Base-by-base conservation (phyloP, 179 eudicot genomes). In the Dionaea muscipula region DNA sequence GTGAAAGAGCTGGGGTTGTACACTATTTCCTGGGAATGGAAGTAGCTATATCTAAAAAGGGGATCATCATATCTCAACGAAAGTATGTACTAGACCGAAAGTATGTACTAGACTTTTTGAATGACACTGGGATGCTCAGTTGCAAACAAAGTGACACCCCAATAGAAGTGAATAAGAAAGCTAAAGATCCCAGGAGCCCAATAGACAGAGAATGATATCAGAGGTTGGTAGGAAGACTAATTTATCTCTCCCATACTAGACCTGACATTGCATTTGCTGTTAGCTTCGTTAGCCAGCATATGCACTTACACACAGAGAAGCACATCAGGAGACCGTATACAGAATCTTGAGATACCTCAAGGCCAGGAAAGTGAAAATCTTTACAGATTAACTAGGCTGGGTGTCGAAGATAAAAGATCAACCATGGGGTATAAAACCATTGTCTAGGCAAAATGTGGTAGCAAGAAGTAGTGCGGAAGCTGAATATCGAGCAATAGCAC, bases 371-470 rank as follows among this genome's bases (percentile, higher is more conserved):
- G 8, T 47, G 18, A 25, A 47, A 24, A 25, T 6, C 27, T 57
- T 25, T 18, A 15, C 51, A 27, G 61, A 57, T 26, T 40, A 52
- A 57, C 20, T 57, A 41, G 51, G 52, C 39, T 4, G 40, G 61
- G 44, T 25, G 35, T 40, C 0, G 12, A 11, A 10, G 40, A 21
- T 27, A 44, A 36, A 11, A 23, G 14, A 26, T 57, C 61, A 7
- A 20, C 35, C 2, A 10, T 39, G 2, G 51, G 61, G 0, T 57
- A 57, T 7, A 11, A 39, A 16, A 28, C 24, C 1, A 14, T 3
- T 12, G 7, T 53, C 0, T 39, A 25, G 1, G 1, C 60, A 56
- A 12, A 16, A 25, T 9, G 52, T 47, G 6, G 52, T 47, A 17
- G 52, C 52, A 23, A 7, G 23, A 19, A 47, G 52, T 24, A 47